Conservation (phyloP, 805 yeast genomes). For the Candida xyloterini region DNA sequence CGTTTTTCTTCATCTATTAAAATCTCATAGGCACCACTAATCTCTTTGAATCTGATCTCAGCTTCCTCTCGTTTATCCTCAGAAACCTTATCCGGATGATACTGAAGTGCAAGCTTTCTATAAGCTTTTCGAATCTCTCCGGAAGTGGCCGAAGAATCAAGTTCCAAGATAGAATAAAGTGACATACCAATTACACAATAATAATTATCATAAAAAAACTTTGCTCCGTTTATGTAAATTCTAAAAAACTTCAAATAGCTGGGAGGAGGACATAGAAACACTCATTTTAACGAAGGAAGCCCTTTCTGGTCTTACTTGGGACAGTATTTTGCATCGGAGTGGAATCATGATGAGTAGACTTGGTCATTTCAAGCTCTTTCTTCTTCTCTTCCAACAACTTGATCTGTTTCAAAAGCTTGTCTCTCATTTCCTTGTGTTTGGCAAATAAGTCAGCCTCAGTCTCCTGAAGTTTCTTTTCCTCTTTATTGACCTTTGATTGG, state of each 20-base stretch:
- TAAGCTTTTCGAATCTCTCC: slow-evolving; percentile 81
- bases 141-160: slow-evolving; percentile 59
- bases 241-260: slow-evolving; percentile 9
- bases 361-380: slow-evolving; percentile 62
- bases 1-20: slow-evolving; percentile 67
- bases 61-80: slow-evolving; percentile 61
- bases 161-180: slow-evolving; percentile 68
- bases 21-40: slow-evolving; percentile 82
- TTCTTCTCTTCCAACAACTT: slow-evolving; percentile 90
- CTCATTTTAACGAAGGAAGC: slow-evolving; percentile 58
- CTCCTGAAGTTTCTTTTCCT: slow-evolving; percentile 94
- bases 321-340: slow-evolving; percentile 36
- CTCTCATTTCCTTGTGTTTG: slow-evolving; percentile 96
- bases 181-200: slow-evolving; percentile 17
- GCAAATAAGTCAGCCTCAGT: slow-evolving; percentile 95
- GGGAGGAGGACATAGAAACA: slow-evolving; percentile 10
- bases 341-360: slow-evolving; percentile 46
- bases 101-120: slow-evolving; percentile 72
- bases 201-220: slow-evolving; percentile 9
- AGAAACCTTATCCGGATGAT: slow-evolving; percentile 87
- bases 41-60: slow-evolving; percentile 77
- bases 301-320: slow-evolving; percentile 68
- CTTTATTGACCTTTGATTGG: slow-evolving; percentile 93
- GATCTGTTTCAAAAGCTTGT: slow-evolving; percentile 83
- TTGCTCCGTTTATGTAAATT: slow-evolving; percentile 13